Percentiles rank a stretch among this genome's conserved stretches.
These are phyloP conservation scores for Dactylella cylindrospora DNA, from an alignment of 2,329 filamentous ascomycete genomes.

Conservation along the genomic window DNA sequence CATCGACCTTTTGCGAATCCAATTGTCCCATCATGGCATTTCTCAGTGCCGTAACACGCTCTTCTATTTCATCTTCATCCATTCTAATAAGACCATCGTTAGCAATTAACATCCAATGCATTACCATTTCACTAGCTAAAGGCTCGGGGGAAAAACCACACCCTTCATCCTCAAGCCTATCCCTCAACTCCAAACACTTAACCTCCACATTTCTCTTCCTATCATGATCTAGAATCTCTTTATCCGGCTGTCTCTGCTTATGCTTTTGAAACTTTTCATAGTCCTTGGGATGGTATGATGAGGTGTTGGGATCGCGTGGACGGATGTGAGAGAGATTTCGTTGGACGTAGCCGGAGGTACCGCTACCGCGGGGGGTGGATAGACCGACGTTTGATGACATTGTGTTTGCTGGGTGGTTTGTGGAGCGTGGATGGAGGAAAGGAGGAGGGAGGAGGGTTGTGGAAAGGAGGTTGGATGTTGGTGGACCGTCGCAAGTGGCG, in stretches of 20 bases:
- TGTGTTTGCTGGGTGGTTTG: conserved; percentile 25
- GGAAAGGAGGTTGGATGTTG: background rate
- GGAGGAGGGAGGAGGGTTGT: background rate
- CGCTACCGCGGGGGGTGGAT: conserved; percentile 87
- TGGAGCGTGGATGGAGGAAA: background rate
- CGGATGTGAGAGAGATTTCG: conserved; percentile 87
- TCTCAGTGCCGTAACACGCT: conserved; percentile 67
- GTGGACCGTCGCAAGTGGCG: background rate
- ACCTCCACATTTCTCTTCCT: conserved; percentile 88
- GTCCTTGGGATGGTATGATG: conserved; percentile 70
- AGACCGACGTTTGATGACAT: conserved; percentile 99
- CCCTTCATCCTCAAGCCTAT: conserved; percentile 88
- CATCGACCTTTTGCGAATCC: conserved; percentile 54
- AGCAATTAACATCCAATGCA: background rate
- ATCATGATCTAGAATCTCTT: conserved; percentile 91
- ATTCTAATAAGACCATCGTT: conserved; percentile 57
- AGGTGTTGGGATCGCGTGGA: conserved; percentile 67
- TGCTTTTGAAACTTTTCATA: conserved; percentile 67
- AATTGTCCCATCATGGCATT: conserved; percentile 64
- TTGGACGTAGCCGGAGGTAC: conserved; percentile 96
- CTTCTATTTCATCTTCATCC: conserved; percentile 89
- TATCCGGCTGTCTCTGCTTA: conserved; percentile 79
- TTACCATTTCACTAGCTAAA: background rate
- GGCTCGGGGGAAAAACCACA: conserved; percentile 53
- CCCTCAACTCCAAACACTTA: conserved; percentile 85